Evolutionary conservation across 768 basidiomycete species (phyloP).

Genomic region (Russula vinacea): DNA sequence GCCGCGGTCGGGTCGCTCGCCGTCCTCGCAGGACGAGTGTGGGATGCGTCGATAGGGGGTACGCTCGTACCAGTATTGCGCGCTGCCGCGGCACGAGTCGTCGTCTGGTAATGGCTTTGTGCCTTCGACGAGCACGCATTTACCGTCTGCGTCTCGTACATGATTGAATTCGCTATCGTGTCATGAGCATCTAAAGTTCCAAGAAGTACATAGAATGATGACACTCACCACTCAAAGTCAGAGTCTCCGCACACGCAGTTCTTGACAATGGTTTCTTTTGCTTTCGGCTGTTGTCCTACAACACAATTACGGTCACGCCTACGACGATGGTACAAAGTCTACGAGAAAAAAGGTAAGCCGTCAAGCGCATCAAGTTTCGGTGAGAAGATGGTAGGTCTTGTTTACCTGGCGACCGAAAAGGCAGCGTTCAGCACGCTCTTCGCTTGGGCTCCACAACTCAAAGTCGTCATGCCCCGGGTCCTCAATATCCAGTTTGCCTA

Average conservation of each 20-base stretch:
- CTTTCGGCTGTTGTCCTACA: constrained; percentile 67
- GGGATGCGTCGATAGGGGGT: constrained; percentile 90
- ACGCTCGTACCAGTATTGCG: constrained; percentile 90
- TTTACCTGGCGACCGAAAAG: constrained; percentile 86
- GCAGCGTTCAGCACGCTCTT: constrained; percentile 82
- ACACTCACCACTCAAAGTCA: constrained; percentile 91
- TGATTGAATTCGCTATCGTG: constrained; percentile 86
- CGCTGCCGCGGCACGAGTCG: constrained; percentile 55
- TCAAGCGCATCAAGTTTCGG: not conserved
- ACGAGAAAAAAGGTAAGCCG: not conserved
- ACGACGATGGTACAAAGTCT: constrained; percentile 93
- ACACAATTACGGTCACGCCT: constrained; percentile 75
- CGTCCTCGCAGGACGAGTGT: constrained; percentile 83
- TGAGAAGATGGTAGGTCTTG: not conserved
- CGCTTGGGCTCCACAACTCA: constrained; percentile 94
- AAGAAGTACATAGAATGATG: not conserved
- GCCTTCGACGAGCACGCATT: constrained; percentile 76
- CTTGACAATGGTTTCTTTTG: constrained; percentile 49
- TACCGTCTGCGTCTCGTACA: constrained; percentile 58
- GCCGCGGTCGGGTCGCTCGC: constrained; percentile 75
- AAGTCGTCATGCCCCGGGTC: constrained; percentile 88
- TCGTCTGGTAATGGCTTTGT: constrained; percentile 61
- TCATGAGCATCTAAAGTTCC: not conserved
- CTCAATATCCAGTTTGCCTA: constrained; percentile 67
- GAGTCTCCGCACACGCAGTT: constrained; percentile 69